Evolutionary conservation across 192 early-diverging fungal genomes (phyloP), one percentile per base, ranked within the genome.

Genomic region (Rhizophagus sp.): DNA sequence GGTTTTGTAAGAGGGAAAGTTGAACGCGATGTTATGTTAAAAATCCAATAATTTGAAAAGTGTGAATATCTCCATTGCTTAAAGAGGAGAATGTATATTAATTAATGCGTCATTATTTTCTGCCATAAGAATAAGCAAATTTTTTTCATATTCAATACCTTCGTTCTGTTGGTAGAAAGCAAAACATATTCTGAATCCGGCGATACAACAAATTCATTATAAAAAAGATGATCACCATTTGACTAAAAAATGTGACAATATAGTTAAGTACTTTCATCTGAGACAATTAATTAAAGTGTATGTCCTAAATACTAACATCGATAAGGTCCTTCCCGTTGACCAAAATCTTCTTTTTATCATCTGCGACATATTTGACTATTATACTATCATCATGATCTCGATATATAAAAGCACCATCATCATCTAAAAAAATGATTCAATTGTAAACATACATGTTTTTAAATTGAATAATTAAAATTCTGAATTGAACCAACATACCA

Each of bases 11-110:
- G 85, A n/a, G 94, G 91, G 5, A 80, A 79, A 24, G 93, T 82
- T 7, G 84, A 88, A 64, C 88, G 87, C 27, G 87, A 86, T 24
- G 88, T 83, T 25, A 90, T 88, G 82, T 91, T 90, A 86, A 90
- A 97, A 52, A 99, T 79, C 66, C 89, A 93, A 77, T 96, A 95
- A 68, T 92, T 93, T 67, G 94, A 93, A 73, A 86, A 90, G 75
- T 88, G 93, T 2, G 95, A 96, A 82, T 96, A 95, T 66, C 97
- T 86, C 95, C 95, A 99, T 85, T 89, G 78, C 89, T 91, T 66
- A 41, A 44, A 62, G 8, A 33, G 4, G 33, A 24, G 36, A 62
- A 2, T 15, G 34, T 12, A 73, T 72, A 13, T 24, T 24, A 19
- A 17, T 39, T 19, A 25, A 39, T 62, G 17, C 63, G 39, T 34